These are phyloP conservation scores for Rhizopogon vesiculosus DNA, from an alignment of 768 basidiomycete genomes.

Conservation along the genomic window DNA sequence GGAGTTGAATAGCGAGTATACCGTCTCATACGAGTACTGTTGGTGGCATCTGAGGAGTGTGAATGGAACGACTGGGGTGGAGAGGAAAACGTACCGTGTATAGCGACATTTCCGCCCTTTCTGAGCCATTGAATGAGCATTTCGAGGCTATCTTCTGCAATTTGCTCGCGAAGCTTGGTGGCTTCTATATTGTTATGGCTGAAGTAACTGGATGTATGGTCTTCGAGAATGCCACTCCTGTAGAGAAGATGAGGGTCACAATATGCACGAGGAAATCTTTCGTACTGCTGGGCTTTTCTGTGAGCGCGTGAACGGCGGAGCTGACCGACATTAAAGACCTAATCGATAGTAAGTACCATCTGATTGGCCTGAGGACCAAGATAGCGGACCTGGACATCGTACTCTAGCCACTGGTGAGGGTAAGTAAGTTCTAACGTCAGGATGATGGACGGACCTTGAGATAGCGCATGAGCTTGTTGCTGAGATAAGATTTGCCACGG, in stretches of 20 bases:
- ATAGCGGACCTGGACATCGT: conserved; percentile 78
- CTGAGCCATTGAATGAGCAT: conserved; percentile 95
- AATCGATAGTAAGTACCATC: conserved; percentile 1
- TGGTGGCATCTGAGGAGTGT: conserved; percentile 78
- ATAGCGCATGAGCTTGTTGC: conserved; percentile 96
- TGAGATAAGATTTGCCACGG: conserved; percentile 95
- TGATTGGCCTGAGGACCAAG: background rate
- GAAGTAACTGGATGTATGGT: conserved; percentile 90
- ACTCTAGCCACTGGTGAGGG: conserved; percentile 88
- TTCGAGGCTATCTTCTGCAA: conserved; percentile 90
- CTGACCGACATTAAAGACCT: conserved; percentile 99
- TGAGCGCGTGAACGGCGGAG: conserved; percentile 81
- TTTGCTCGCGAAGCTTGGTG: conserved; percentile 67
- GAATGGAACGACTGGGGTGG: background rate
- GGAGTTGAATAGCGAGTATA: conserved; percentile 21
- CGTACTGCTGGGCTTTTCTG: conserved; percentile 70
- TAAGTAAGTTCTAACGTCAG: background rate
- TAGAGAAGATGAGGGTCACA: background rate
- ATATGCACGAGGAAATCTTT: conserved; percentile 11
- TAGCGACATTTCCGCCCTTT: conserved; percentile 94
- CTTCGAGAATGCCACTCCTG: conserved; percentile 81
- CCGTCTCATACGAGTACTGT: conserved; percentile 79
- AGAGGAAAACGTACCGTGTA: conserved; percentile 65
- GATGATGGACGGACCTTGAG: conserved; percentile 58
- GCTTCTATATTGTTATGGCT: conserved; percentile 81